Percentiles rank a stretch among this genome's conserved stretches.
phyloP scores from a whole-genome alignment of 2,329 filamentous ascomycete species.

The Colletotrichum agaves region DNA sequence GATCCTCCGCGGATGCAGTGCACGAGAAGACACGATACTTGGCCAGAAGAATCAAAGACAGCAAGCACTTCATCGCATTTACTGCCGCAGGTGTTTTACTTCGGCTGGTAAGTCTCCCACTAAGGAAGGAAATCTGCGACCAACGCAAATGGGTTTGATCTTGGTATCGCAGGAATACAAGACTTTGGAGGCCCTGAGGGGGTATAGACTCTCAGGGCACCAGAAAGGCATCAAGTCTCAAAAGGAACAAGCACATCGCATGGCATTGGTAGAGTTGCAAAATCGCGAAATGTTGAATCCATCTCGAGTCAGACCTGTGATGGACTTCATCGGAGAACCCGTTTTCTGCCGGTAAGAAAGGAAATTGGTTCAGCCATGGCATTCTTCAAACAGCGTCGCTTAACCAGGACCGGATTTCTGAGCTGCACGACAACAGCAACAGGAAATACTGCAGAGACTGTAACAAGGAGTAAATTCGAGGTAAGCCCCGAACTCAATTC shows the following conservation, averaged over 20 bases:
- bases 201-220: conserved; percentile 56
- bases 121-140: no score
- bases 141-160: no score
- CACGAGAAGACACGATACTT: conserved; percentile 51
- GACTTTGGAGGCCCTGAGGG: conserved; percentile 61
- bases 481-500: conserved; percentile 39
- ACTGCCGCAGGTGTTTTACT: conserved; percentile 60
- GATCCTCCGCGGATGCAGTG: conserved; percentile 18
- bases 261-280: conserved; percentile 58
- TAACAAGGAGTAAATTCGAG: conserved; percentile 57
- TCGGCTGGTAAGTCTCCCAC: conserved; percentile 50
- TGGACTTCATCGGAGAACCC: conserved; percentile 56
- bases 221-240: conserved; percentile 48
- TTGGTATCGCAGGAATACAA: conserved; percentile 50
- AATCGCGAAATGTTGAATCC: conserved; percentile 54
- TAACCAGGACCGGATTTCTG: conserved; percentile 54
- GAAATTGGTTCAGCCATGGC: no score
- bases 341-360: conserved; percentile 52
- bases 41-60: conserved; percentile 50
- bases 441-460: conserved; percentile 57
- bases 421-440: conserved; percentile 60
- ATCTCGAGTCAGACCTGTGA: conserved; percentile 59
- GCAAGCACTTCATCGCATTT: conserved; percentile 58
- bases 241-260: conserved; percentile 52
- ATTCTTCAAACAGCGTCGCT: background rate